phyloP scores from a whole-genome alignment of 257 asterid species.

The Galeopsis tetrahit region DNA sequence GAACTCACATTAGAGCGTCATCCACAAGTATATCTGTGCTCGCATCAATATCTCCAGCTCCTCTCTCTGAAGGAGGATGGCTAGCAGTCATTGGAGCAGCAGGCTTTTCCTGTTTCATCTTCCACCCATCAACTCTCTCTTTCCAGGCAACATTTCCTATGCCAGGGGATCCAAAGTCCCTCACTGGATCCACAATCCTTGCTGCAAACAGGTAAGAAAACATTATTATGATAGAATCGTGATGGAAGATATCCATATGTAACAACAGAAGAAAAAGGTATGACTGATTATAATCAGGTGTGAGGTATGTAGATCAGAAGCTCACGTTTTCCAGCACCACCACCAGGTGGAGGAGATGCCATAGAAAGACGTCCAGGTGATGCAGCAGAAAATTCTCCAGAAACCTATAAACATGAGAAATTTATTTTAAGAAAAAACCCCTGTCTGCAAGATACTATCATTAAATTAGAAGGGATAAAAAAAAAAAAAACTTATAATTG shows the following conservation, averaged over 20 bases:
- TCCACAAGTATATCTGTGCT: slow-evolving; percentile 81
- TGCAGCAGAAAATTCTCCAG: slow-evolving; percentile 94
- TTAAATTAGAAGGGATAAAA: slow-evolving; percentile 6
- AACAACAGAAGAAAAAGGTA: slow-evolving; percentile 21
- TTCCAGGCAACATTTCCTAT: slow-evolving; percentile 94
- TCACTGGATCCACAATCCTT: slow-evolving; percentile 81
- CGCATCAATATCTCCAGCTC: slow-evolving; percentile 81
- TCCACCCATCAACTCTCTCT: slow-evolving; percentile 97
- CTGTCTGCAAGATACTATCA: slow-evolving; percentile 28
- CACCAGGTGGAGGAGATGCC: slow-evolving; percentile 80
- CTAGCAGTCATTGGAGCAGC: slow-evolving; percentile 68
- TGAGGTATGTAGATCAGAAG: slow-evolving; percentile 42
- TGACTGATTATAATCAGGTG: slow-evolving; percentile 46
- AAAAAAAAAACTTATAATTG: slow-evolving; percentile 36
- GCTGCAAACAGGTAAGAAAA: slow-evolving; percentile 55
- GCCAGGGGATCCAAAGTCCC: slow-evolving; percentile 84
- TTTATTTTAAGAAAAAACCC: slow-evolving; percentile 27
- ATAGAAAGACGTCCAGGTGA: slow-evolving; percentile 88
- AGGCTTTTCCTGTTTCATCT: slow-evolving; percentile 87
- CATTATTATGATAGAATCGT: slow-evolving; percentile 24
- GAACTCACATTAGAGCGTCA: slow-evolving; percentile 77
- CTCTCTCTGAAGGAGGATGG: slow-evolving; percentile 87
- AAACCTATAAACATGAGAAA: slow-evolving; percentile 54
- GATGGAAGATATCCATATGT: slow-evolving; percentile 14
- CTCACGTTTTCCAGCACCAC: slow-evolving; percentile 63